Percentiles rank a stretch among this genome's conserved stretches.
Evolutionary conservation across 148 eudicot genomes (phyloP).

Genomic region (Rhododendron kiyosumense): DNA sequence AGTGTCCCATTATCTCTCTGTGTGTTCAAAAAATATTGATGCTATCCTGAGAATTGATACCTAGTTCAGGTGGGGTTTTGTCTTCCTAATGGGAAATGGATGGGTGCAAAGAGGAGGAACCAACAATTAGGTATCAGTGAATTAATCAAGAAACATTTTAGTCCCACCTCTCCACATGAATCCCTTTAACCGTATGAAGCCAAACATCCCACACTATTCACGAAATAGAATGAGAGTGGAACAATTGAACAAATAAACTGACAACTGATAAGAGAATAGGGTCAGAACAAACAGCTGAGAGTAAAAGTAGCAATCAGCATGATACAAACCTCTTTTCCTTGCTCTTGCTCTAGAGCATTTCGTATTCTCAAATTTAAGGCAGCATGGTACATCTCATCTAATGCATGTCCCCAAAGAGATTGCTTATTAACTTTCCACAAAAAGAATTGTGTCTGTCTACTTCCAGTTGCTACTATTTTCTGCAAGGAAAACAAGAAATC

Average conservation of each 20-base stretch:
- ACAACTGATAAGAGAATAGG: not conserved
- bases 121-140: not conserved
- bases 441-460: slow-evolving; percentile 31
- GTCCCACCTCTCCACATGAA: not conserved
- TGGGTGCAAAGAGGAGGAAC: not conserved
- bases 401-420: slow-evolving; percentile 48
- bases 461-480: slow-evolving; percentile 42
- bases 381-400: slow-evolving; percentile 89
- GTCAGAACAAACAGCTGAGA: not conserved
- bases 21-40: not conserved
- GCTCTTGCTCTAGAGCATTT: slow-evolving; percentile 49
- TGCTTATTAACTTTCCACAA: slow-evolving; percentile 57
- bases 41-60: not conserved
- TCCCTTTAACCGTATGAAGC: not conserved
- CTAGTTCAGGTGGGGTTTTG: not conserved
- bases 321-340: slow-evolving; percentile 57
- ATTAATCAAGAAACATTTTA: not conserved
- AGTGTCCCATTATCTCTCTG: not conserved
- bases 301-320: not conserved
- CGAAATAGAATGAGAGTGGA: not conserved
- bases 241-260: not conserved
- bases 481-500: slow-evolving; percentile 24
- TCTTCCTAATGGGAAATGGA: not conserved
- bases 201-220: not conserved
- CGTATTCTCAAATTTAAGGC: slow-evolving; percentile 71